These are phyloP conservation scores for Gonium pectorale DNA, from an alignment of 139 green algal genomes.

Conservation along the genomic window DNA sequence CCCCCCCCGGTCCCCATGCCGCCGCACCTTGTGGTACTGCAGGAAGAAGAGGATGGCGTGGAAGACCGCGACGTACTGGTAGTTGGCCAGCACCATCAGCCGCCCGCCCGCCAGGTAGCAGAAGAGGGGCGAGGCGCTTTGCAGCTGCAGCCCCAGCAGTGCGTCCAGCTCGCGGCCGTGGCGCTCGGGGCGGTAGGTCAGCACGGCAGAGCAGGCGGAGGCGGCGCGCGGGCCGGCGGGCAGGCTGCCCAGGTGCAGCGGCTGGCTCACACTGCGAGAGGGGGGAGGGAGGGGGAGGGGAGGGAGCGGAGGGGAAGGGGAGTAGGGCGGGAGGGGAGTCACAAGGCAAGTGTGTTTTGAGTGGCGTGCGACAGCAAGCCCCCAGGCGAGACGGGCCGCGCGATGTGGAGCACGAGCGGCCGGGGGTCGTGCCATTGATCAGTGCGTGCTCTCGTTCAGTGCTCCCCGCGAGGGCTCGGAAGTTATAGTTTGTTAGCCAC, in stretches of 20 bases:
- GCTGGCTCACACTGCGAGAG: constrained; percentile 29
- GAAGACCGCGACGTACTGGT: constrained; percentile 58
- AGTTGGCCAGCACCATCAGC: constrained; percentile 49
- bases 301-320: no score
- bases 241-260: constrained; percentile 75
- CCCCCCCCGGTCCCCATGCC: background rate
- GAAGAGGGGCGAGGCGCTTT: constrained; percentile 61
- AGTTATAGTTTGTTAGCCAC: no score
- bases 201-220: constrained; percentile 66
- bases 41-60: constrained; percentile 65
- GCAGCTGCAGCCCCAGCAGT: constrained; percentile 65
- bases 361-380: no score
- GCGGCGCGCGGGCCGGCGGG: constrained; percentile 52
- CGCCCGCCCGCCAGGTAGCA: constrained; percentile 58
- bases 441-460: no score
- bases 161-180: constrained; percentile 51
- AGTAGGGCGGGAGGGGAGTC: no score
- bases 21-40: constrained; percentile 46
- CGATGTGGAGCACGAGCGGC: no score
- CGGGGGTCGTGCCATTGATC: no score
- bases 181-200: constrained; percentile 71
- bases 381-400: no score
- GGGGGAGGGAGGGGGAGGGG: no score
- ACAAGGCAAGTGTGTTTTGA: no score
- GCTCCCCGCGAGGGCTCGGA: no score